A percentile compares a stretch with the other conserved stretches of the same genome.
Evolutionary conservation across 305 asterid species (phyloP).

Genomic region (Fraxinus angustifolia): DNA sequence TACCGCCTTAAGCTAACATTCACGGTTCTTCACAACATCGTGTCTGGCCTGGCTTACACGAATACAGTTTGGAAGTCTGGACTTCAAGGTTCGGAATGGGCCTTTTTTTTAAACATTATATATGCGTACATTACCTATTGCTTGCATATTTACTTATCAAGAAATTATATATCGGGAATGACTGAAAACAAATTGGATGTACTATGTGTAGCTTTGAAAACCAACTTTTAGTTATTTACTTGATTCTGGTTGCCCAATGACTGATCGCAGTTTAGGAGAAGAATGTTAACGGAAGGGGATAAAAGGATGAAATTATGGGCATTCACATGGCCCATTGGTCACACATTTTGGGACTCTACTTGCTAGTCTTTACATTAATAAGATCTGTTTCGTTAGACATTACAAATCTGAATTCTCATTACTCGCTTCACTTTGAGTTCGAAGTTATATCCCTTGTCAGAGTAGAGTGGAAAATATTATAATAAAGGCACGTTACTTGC

Average conservation of each 20-base stretch:
- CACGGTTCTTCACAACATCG: conserved; percentile 75
- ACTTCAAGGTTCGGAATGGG: conserved; percentile 53
- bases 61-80: conserved; percentile 74
- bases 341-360: not conserved
- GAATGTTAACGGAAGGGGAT: not conserved
- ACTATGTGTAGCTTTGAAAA: not conserved
- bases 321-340: not conserved
- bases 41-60: conserved; percentile 69
- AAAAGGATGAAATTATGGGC: not conserved
- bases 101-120: not conserved
- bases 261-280: not conserved
- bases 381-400: not conserved
- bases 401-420: not conserved
- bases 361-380: not conserved
- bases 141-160: not conserved
- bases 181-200: not conserved
- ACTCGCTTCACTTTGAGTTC: not conserved
- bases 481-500: not conserved
- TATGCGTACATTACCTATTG: not conserved
- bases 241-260: not conserved
- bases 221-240: not conserved
- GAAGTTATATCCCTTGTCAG: not conserved
- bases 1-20: conserved; percentile 61
- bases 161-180: not conserved
- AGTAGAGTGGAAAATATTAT: not conserved